Evolutionary conservation across 2,329 filamentous ascomycete genomes (phyloP), one percentile per base, ranked within the genome.

Genomic region (Aspergillus piperis): DNA sequence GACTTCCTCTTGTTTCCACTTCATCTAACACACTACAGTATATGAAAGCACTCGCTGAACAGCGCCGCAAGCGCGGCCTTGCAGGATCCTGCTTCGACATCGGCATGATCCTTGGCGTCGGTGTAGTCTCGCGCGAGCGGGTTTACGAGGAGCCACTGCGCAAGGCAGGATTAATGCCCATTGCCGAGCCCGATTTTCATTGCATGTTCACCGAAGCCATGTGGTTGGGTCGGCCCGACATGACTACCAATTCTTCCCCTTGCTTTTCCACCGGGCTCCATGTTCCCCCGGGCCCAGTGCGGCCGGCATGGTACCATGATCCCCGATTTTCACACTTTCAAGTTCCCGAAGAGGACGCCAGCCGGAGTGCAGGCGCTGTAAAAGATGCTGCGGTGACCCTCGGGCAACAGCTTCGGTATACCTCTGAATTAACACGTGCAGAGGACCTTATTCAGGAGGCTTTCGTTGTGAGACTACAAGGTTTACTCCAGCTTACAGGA

Each of bases 21-120:
- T 4, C 4, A 30, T 30, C 27, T 30, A 30, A 30, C 27, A 30
- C 10, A 36, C 11, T 11, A 5, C 11, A 36, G 30, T 81, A 75
- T 62, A 78, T 80, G 73, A 62, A 58, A 1, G 68, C 19, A 57
- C 59, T 72, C 48, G 58, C 61, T 1, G 38, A 60, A 3, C 68
- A 69, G 25, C 64, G 74, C 19, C 59, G 63, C 13, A 66, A 58
- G 1, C 68, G 65, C 3, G 60, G 68, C 10, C 55, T 68, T 0
- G 48, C 58, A 4, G 68, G 59, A 3, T 59, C 57, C 8, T 38
- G 67, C 4, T 57, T 70, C 19, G 56, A 68, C 13, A 62, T 75
- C 11, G 66, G 69, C 13, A 39, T 67, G n/a, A 67, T 76, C 19
- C 44, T 78, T 1, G 65, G 62, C 48, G 67, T 70, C 25, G 58